These are phyloP conservation scores for Cyclotella distinguenda DNA, from an alignment of 108 stramenopile species.

Conservation along the genomic window DNA sequence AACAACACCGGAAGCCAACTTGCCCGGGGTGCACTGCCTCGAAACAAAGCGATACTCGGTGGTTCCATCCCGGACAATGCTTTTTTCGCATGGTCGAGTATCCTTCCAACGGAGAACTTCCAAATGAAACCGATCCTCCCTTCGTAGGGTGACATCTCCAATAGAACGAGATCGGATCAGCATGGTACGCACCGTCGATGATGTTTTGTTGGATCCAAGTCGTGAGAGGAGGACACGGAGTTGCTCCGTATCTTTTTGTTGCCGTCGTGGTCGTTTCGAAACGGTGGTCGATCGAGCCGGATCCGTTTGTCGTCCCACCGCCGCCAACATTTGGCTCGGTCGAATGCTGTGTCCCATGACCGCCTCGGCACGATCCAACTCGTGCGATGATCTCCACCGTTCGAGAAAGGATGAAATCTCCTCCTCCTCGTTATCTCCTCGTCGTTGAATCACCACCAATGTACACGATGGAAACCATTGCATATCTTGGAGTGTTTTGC, in stretches of 20 bases:
- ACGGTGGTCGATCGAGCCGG: too few relatives aligned
- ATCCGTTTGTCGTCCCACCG: neutral
- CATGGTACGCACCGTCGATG: slow-evolving; percentile 63
- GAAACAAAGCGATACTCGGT: slow-evolving; percentile 45
- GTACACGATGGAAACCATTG: slow-evolving; percentile 80
- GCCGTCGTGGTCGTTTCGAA: slow-evolving; percentile 27
- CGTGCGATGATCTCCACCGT: slow-evolving; percentile 32
- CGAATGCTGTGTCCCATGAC: slow-evolving; percentile 37
- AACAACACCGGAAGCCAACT: slow-evolving; percentile 29
- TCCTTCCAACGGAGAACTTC: slow-evolving; percentile 50
- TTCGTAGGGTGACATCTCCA: slow-evolving; percentile 52
- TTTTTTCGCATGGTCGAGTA: neutral
- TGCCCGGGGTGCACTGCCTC: slow-evolving; percentile 37
- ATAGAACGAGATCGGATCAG: slow-evolving; percentile 70
- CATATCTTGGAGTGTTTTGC: slow-evolving; percentile 66
- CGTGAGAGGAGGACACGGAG: slow-evolving; percentile 56
- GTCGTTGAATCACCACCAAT: slow-evolving; percentile 40
- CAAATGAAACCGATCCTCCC: slow-evolving; percentile 74
- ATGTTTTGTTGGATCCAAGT: slow-evolving; percentile 2
- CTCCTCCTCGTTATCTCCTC: slow-evolving; percentile 21
- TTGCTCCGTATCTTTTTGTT: slow-evolving; percentile 50
- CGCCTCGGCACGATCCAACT: slow-evolving; percentile 23
- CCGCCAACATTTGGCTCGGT: slow-evolving; percentile 7
- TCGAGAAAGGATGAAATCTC: slow-evolving; percentile 19
- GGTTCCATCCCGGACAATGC: neutral